Evolutionary conservation across 768 basidiomycete genomes (phyloP).

Genomic region (Trametes coccinea): DNA sequence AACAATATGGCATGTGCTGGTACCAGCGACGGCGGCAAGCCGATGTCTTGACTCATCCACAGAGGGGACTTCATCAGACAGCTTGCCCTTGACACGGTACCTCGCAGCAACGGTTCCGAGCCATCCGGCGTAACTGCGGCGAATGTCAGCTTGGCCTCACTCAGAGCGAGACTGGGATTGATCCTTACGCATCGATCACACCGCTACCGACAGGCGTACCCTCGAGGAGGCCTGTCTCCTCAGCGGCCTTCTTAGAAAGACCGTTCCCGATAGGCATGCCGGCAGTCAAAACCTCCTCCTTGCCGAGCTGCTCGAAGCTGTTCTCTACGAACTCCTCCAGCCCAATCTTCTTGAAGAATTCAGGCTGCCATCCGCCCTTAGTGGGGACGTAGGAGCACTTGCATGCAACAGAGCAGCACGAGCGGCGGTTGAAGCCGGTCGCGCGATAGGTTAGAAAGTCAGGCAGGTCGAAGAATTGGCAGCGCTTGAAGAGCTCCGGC

Average conservation of each 20-base stretch:
- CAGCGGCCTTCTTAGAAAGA: constrained; percentile 73
- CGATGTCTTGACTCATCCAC: constrained; percentile 79
- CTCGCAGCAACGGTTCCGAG: constrained; percentile 91
- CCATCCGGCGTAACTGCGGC: constrained; percentile 87
- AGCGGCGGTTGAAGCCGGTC: constrained; percentile 70
- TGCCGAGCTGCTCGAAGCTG: constrained; percentile 74
- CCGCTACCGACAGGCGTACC: constrained; percentile 94
- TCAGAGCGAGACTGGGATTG: not conserved
- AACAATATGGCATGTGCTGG: constrained; percentile 93
- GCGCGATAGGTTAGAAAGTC: constrained; percentile 95
- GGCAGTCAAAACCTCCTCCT: constrained; percentile 71
- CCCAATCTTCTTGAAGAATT: constrained; percentile 87
- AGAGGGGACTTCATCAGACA: constrained; percentile 54
- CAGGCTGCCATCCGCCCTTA: constrained; percentile 80
- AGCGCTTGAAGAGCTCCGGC: constrained; percentile 62
- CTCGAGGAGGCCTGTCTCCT: constrained; percentile 79
- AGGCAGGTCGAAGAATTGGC: constrained; percentile 91
- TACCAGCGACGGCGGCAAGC: constrained; percentile 92
- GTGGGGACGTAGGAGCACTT: constrained; percentile 92
- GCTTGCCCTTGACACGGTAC: constrained; percentile 48
- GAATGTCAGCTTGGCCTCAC: not conserved
- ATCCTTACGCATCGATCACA: constrained; percentile 87
- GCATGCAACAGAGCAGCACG: constrained; percentile 92
- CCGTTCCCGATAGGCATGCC: constrained; percentile 85
- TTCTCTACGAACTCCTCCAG: constrained; percentile 67